Conservation (phyloP, 176 grass and related monocot species). For the Neostapfia colusana region DNA sequence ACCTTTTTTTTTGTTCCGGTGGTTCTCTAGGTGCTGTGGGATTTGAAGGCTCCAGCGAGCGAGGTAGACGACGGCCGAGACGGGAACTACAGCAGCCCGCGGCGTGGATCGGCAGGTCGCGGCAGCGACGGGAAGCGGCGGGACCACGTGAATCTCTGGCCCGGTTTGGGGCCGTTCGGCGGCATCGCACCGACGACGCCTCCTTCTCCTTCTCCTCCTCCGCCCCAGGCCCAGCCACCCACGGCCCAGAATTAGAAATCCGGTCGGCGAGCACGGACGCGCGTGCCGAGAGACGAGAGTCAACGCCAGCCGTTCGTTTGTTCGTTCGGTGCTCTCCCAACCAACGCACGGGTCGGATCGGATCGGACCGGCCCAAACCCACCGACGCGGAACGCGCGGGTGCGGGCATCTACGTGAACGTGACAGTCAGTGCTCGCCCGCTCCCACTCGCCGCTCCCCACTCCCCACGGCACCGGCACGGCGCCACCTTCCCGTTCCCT, state of each 20-base stretch:
- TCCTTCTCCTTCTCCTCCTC: too few relatives aligned
- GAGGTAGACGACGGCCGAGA: background rate
- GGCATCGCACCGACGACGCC: slow-evolving; percentile 9
- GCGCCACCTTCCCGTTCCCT: background rate
- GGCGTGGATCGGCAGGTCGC: too few relatives aligned
- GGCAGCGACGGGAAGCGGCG: too few relatives aligned
- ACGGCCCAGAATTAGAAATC: too few relatives aligned
- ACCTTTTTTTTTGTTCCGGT: too few relatives aligned
- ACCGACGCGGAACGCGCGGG: slow-evolving; percentile 26
- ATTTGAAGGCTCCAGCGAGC: background rate
- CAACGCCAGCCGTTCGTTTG: background rate
- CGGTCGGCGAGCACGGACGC: background rate
- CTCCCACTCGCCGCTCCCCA: slow-evolving; percentile 31
- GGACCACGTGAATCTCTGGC: background rate
- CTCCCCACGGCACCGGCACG: background rate
- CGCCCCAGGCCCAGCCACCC: background rate
- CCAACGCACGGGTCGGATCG: background rate
- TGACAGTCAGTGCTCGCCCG: slow-evolving; percentile 38
- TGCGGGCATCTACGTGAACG: too few relatives aligned
- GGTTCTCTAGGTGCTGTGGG: background rate
- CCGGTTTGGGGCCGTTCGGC: slow-evolving; percentile 19
- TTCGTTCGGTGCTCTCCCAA: slow-evolving; percentile 30
- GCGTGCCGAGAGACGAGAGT: too few relatives aligned
- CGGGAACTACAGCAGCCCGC: too few relatives aligned
- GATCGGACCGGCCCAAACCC: slow-evolving; percentile 29